A percentile compares a stretch with the other conserved stretches of the same genome.
Conservation (phyloP, 2,329 filamentous ascomycete genomes). For the Coccinonectria pachysandricola region DNA sequence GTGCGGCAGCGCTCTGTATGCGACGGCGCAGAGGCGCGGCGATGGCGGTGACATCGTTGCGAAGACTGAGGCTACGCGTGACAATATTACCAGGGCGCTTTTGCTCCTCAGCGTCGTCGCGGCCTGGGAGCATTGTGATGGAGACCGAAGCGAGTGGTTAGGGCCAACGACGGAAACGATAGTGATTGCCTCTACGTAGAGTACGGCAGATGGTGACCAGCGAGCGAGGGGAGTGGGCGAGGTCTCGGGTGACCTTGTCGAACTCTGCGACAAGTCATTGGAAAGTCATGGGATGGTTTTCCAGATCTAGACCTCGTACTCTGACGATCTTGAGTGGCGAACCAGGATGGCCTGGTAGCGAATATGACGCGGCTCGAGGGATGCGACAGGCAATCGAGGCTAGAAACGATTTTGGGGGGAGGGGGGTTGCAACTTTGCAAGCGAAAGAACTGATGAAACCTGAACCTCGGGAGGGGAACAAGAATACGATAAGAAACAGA, state of each 20-base stretch:
- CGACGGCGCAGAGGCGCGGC: conserved; percentile 10
- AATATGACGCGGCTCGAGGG: too few relatives aligned
- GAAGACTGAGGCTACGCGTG: conserved; percentile 5
- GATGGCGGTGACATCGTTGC: conserved; percentile 5
- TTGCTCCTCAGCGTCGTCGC: conserved; percentile 6
- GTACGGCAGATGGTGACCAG: conserved; percentile 8
- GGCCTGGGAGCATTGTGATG: conserved; percentile 12
- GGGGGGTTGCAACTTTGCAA: too few relatives aligned
- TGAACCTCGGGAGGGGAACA: too few relatives aligned
- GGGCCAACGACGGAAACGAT: conserved; percentile 5
- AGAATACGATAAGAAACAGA: too few relatives aligned
- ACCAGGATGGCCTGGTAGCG: too few relatives aligned
- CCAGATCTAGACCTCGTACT: too few relatives aligned
- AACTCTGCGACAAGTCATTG: conserved; percentile 6
- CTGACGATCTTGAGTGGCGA: too few relatives aligned
- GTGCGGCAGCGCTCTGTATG: conserved; percentile 10
- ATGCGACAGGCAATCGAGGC: too few relatives aligned
- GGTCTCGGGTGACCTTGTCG: conserved; percentile 5
- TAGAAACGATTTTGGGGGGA: too few relatives aligned
- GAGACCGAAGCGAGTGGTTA: conserved; percentile 10
- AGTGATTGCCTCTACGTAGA: conserved; percentile 1
- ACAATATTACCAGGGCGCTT: conserved; percentile 6
- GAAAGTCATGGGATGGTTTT: conserved; percentile 3
- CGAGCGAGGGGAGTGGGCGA: conserved; percentile 7
- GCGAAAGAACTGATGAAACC: too few relatives aligned